Base-by-base conservation (phyloP, 1,139 yeast genomes). In the Hyphopichia buzzinii region DNA sequence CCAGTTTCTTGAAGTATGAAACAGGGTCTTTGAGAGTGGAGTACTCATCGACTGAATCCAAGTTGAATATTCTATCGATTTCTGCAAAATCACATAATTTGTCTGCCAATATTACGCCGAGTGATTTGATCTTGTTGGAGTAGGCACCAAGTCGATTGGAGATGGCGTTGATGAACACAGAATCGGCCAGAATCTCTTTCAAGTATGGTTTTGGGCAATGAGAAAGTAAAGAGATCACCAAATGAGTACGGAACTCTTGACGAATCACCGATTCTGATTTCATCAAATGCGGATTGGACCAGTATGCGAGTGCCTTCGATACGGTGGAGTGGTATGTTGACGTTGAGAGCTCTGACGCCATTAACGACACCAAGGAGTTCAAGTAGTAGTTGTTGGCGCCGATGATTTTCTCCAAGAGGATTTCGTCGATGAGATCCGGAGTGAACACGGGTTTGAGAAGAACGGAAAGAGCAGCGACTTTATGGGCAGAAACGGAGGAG, bases 71-170 rank as follows among this genome's bases (percentile, higher is more conserved):
- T 30, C 43, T 55, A 17, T 48, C 60, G 31, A 54, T 57, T 0
- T 54, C 57, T 8, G 64, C 58, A 19, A 58, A 40, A 16, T 54
- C 60, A 42, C 78, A 72, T 3, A 72, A 46, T 35, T 59, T 57
- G 44, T 77, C 76, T 0, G 80, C 79, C 27, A 77, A 48, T 2
- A 69, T 48, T 12, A 74, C 65, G 0, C 76, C 82, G 34, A 74
- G 55, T 1, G 59, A 43, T 34, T 77, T 64, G 3, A 72, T 67
- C 24, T 55, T 51, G 25, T 61, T 56, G 0, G 79, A 70, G 34
- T 59, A 57, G 0, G 81, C 67, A 33, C 57, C 59, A n/a, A 77
- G 59, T 21, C 77, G 54, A 37, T 60, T 65, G 1, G 80, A 66
- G 12, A 77, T 56, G 0, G 73, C 69, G 16, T 62, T 55, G 12